phyloP scores from a whole-genome alignment of 2,329 filamentous ascomycete species.

The Exophiala mesophila region DNA sequence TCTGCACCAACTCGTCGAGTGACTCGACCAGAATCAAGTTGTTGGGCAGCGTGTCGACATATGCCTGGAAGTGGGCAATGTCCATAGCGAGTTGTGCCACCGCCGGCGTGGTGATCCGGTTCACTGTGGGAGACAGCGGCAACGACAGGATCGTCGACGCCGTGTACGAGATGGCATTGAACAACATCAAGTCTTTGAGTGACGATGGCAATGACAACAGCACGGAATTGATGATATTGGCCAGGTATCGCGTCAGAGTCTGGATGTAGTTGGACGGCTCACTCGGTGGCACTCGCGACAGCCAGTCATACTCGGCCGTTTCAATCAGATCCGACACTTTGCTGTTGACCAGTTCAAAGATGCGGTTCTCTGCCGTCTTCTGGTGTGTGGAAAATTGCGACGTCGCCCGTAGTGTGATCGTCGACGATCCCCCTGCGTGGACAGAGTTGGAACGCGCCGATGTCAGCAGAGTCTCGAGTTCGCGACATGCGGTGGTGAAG shows the following conservation, averaged over 20 bases:
- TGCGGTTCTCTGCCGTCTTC: conserved; percentile 93
- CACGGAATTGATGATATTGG: conserved; percentile 94
- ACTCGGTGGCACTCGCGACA: conserved; percentile 54
- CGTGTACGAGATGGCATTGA: conserved; percentile 88
- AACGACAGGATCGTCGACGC: conserved; percentile 71
- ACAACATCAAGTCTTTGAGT: conserved; percentile 97
- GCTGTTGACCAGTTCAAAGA: conserved; percentile 96
- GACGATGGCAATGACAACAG: conserved; percentile 87
- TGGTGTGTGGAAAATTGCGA: conserved; percentile 84
- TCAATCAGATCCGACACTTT: conserved; percentile 98
- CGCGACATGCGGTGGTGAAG: conserved; percentile 87
- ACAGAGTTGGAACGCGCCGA: conserved; percentile 69
- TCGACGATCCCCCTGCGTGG: conserved; percentile 58
- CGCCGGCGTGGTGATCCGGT: conserved; percentile 80
- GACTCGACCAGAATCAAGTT: conserved; percentile 86
- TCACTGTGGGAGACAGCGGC: conserved; percentile 72
- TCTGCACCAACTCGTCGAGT: conserved; percentile 89
- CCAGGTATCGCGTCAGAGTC: conserved; percentile 84
- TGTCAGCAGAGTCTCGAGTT: conserved; percentile 81
- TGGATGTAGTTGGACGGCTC: conserved; percentile 93
- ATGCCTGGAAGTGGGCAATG: conserved; percentile 75
- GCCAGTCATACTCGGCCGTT: conserved; percentile 95
- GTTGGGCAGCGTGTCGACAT: conserved; percentile 73
- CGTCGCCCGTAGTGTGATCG: conserved; percentile 53
- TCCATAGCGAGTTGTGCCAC: conserved; percentile 77